These are phyloP conservation scores for Nitzschia sp. DNA, from an alignment of 108 stramenopile species.

Conservation along the genomic window DNA sequence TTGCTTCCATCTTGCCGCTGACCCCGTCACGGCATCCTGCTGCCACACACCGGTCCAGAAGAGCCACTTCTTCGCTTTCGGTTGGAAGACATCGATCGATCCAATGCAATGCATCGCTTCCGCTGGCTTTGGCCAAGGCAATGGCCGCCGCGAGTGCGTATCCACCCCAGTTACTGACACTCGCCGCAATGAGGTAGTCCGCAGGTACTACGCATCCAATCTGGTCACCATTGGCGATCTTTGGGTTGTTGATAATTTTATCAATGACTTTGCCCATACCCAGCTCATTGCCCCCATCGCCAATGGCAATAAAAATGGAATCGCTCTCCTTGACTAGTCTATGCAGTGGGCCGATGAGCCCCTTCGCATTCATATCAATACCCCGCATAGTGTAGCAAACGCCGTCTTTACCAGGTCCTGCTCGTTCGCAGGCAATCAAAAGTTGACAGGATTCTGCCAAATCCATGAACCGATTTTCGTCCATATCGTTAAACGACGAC, in stretches of 20 bases:
- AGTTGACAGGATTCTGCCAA: constrained; percentile 49
- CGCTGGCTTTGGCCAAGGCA: constrained; percentile 33
- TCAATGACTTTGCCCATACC: constrained; percentile 88
- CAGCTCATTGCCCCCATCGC: constrained; percentile 77
- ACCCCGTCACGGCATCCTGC: constrained; percentile 74
- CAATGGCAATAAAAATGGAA: constrained; percentile 34
- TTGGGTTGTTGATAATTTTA: constrained; percentile 40
- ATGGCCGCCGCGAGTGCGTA: constrained; percentile 74
- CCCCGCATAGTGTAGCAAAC: constrained; percentile 86
- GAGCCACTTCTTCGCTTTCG: constrained; percentile 49
- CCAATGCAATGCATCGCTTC: constrained; percentile 18
- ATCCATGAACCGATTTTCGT: constrained; percentile 49
- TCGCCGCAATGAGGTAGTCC: constrained; percentile 74
- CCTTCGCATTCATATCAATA: constrained; percentile 66
- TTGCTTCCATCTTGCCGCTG: constrained; percentile 59
- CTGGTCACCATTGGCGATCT: constrained; percentile 60
- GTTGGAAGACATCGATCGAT: constrained; percentile 53
- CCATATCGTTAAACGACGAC: constrained; percentile 23
- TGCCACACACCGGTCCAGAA: constrained; percentile 56
- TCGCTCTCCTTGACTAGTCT: constrained; percentile 24
- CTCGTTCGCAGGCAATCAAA: constrained; percentile 75
- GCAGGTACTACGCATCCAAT: constrained; percentile 68
- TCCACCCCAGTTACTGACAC: constrained; percentile 90
- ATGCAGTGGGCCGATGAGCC: constrained; percentile 78
- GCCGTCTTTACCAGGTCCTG: constrained; percentile 77